Evolutionary conservation across 441 rosid genomes (phyloP), one percentile per base, ranked within the genome.

Genomic region (Croton laevigatus): DNA sequence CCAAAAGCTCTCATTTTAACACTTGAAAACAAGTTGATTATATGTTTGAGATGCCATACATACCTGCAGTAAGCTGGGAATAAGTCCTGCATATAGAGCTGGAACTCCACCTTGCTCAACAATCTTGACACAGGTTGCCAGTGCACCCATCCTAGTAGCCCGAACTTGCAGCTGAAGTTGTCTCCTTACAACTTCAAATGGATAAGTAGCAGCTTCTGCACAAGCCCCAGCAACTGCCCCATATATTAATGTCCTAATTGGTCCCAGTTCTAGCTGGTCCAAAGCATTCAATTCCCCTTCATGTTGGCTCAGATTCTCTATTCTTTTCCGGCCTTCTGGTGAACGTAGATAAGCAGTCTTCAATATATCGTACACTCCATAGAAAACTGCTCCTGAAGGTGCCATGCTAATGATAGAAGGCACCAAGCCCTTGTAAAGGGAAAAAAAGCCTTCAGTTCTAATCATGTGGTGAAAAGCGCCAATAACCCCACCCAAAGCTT

Each of bases 221-320:
- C 96, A 89, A 62, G 96, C 97, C 71, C 97, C 92, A 16, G 96
- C 81, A 32, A 89, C 16, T 65, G 96, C 97, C 68, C 94, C 97
- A 59, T 91, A 86, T 2, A 91, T 46, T 61, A 89, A 83, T 40
- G 97, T 91, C 80, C 92, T 82, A 6, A 85, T 45, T 16, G 97
- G 89, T 72, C 94, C 94, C 82, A 91, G 75, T 82, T 89, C 96
- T 6, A 91, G 88, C 80, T 76, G 82, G 66, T 83, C 89, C 22
- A 89, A 77, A 75, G 92, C 91, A 78, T 84, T 89, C 74, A 89
- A 76, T 68, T 87, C 89, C 69, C 81, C 76, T 38, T 83, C 91
- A 16, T 84, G 82, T 54, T 76, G 82, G 60, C 65, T 86, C 92
- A 88, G 80, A 73, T 80, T 84, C 76, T 81, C 73, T 42, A 88